These are phyloP conservation scores for Mucor saturninus DNA, from an alignment of 371 early-diverging fungal species.

Conservation along the genomic window DNA sequence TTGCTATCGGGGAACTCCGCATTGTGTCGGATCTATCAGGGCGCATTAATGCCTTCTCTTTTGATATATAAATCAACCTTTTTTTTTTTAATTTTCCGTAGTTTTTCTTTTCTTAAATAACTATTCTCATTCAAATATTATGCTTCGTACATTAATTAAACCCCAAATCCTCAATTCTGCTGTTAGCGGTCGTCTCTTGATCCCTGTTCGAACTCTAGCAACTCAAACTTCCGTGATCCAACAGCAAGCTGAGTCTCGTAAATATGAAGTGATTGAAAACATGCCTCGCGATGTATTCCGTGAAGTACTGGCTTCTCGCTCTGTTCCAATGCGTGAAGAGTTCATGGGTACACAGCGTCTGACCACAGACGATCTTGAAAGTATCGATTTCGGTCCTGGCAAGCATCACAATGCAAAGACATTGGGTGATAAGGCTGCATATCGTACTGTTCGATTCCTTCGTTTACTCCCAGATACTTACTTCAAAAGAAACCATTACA, in stretches of 20 bases:
- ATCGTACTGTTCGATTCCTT: constrained; percentile 67
- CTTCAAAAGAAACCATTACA: constrained; percentile 80
- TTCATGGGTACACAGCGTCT: constrained; percentile 58
- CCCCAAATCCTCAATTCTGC: constrained; percentile 13
- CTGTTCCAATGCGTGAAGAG: constrained; percentile 75
- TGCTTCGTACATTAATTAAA: background rate
- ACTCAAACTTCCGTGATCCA: background rate
- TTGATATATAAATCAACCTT: too few relatives aligned
- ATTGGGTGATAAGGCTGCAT: constrained; percentile 71
- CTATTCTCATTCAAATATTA: too few relatives aligned
- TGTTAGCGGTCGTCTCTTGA: background rate
- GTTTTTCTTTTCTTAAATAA: too few relatives aligned
- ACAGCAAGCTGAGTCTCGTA: background rate
- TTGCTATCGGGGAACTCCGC: too few relatives aligned
- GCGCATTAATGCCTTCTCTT: too few relatives aligned
- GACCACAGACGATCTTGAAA: constrained; percentile 64
- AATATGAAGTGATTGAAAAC: background rate
- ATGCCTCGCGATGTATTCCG: constrained; percentile 21
- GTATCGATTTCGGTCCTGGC: constrained; percentile 63
- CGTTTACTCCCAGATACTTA: constrained; percentile 78
- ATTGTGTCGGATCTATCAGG: too few relatives aligned
- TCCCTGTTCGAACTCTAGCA: constrained; percentile 4
- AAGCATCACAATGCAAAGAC: constrained; percentile 67
- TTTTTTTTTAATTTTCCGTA: background rate
- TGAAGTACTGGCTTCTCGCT: constrained; percentile 52